Evolutionary conservation across 2,329 filamentous ascomycete genomes (phyloP).

Genomic region (Penicillium italicum): DNA sequence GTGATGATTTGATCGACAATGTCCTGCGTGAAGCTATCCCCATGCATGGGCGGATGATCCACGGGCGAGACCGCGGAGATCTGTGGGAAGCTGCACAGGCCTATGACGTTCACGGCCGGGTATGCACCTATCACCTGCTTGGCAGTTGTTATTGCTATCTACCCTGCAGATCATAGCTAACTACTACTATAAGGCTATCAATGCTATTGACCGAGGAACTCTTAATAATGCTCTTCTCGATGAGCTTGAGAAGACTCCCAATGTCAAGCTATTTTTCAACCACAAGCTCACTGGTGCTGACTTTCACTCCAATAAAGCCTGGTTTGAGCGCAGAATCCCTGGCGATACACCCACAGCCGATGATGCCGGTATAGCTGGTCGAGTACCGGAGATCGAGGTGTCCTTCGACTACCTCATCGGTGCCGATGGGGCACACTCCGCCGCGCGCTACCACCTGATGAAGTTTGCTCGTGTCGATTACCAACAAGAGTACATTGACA

Average conservation of each 20-base stretch:
- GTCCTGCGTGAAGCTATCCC: conserved; percentile 78
- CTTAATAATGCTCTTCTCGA: conserved; percentile 83
- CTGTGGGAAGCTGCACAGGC: conserved; percentile 76
- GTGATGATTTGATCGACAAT: conserved; percentile 64
- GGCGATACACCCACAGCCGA: conserved; percentile 30
- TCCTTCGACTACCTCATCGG: conserved; percentile 91
- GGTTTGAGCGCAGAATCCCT: conserved; percentile 66
- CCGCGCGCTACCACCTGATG: conserved; percentile 90
- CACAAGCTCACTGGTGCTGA: conserved; percentile 91
- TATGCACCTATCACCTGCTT: conserved; percentile 43
- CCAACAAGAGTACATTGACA: conserved; percentile 91
- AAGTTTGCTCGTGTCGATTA: conserved; percentile 90
- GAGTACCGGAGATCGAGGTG: conserved; percentile 71
- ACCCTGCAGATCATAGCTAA: conserved; percentile 5
- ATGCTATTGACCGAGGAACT: conserved; percentile 77
- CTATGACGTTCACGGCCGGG: conserved; percentile 84
- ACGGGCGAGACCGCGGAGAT: conserved; percentile 64
- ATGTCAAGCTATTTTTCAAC: conserved; percentile 88
- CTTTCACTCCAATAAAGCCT: conserved; percentile 73
- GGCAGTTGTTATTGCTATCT: conserved; percentile 5
- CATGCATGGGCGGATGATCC: conserved; percentile 96
- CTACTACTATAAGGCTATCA: conserved; percentile 61
- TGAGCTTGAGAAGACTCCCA: conserved; percentile 75
- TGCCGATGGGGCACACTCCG: conserved; percentile 91
- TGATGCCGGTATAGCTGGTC: conserved; percentile 36